Conservation (phyloP, 441 rosid species). For the Dalechampia spathulata region DNA sequence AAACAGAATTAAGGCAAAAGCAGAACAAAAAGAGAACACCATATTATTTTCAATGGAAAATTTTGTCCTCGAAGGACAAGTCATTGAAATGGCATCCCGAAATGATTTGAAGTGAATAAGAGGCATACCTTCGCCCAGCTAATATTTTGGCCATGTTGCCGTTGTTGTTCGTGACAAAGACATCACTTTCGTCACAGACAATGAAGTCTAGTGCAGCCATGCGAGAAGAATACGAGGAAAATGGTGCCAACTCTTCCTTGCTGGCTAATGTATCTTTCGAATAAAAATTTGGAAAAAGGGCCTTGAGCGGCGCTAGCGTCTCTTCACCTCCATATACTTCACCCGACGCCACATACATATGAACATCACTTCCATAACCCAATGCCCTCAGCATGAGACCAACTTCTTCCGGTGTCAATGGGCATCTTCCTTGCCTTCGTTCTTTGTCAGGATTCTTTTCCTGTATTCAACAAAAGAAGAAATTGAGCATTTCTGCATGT, state of each 20-base stretch:
- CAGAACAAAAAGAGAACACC: not conserved
- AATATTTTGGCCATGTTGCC: conserved; percentile 93
- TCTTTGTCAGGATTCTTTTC: conserved; percentile 63
- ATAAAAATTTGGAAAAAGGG: conserved; percentile 75
- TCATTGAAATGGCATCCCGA: not conserved
- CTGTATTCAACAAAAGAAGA: conserved; percentile 28
- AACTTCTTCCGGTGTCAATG: conserved; percentile 90
- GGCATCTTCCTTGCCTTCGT: conserved; percentile 90
- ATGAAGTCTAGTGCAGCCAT: conserved; percentile 95
- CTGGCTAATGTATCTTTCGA: conserved; percentile 76
- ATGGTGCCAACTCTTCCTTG: conserved; percentile 63
- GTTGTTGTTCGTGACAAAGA: conserved; percentile 86
- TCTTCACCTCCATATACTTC: conserved; percentile 91
- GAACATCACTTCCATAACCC: conserved; percentile 76
- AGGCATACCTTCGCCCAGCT: conserved; percentile 80
- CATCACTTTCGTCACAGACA: conserved; percentile 89
- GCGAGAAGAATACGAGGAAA: conserved; percentile 62
- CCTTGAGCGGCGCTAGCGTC: conserved; percentile 69
- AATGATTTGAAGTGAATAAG: not conserved
- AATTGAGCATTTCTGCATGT: not conserved
- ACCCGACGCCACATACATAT: conserved; percentile 92
- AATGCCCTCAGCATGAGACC: conserved; percentile 92
- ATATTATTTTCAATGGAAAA: not conserved
- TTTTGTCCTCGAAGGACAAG: not conserved
- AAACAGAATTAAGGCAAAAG: not conserved